These are phyloP conservation scores for Citropsis articulata DNA, from an alignment of 345 rosid genomes.

Conservation along the genomic window DNA sequence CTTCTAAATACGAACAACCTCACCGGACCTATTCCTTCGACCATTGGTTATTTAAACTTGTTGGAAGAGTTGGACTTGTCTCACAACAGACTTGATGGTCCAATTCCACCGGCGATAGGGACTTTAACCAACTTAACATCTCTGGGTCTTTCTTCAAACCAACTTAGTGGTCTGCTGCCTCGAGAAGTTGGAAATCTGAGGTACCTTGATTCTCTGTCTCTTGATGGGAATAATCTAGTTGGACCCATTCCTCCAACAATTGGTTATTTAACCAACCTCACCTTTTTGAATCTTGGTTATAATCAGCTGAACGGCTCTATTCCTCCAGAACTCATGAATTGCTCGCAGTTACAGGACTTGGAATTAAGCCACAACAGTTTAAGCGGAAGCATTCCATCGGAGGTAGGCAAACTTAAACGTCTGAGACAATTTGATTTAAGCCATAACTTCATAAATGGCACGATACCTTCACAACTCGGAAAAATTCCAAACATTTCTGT, in stretches of 20 bases:
- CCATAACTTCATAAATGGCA: too few species aligned
- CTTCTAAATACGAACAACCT: neutral
- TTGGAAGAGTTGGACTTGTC: rapidly evolving
- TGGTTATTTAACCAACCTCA: neutral
- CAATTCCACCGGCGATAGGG: neutral
- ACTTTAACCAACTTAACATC: neutral
- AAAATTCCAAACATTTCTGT: rapidly evolving
- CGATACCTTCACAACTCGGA: too few species aligned
- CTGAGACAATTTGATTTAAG: too few species aligned
- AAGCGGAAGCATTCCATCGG: too few species aligned
- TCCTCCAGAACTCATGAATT: too few species aligned
- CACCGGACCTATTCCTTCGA: neutral
- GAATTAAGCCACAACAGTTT: too few species aligned
- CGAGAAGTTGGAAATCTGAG: neutral
- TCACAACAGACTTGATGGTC: neutral
- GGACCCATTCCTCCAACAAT: neutral
- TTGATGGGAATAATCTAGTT: neutral
- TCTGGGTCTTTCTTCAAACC: neutral
- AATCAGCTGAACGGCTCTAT: too few species aligned
- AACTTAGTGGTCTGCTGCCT: neutral
- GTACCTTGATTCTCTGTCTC: neutral
- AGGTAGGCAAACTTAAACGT: too few species aligned
- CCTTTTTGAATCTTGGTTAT: neutral
- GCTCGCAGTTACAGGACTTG: too few species aligned
- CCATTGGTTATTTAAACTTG: neutral